A percentile compares a stretch with the other conserved stretches of the same genome.
Evolutionary conservation across 2,329 filamentous ascomycete species (phyloP).

Genomic region (Tolypocladium cylindrosporum): DNA sequence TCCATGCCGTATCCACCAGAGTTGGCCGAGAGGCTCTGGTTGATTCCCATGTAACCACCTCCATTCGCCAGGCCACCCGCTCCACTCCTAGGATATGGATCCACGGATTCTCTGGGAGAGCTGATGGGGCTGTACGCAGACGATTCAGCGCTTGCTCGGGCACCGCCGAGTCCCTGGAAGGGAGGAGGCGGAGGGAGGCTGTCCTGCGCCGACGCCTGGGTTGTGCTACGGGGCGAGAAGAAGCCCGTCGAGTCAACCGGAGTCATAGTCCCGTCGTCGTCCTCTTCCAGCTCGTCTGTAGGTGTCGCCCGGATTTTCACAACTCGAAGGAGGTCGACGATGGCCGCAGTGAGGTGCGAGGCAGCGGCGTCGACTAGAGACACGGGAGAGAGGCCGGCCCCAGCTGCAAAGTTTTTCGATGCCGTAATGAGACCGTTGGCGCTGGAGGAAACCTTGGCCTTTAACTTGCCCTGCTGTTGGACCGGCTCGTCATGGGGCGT

Average conservation of each 20-base stretch:
- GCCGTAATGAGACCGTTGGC: constrained; percentile 95
- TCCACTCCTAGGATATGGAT: constrained; percentile 27
- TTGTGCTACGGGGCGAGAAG: constrained; percentile 48
- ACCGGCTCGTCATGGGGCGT: constrained; percentile 38
- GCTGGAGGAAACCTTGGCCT: constrained; percentile 76
- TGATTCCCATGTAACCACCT: constrained; percentile 21
- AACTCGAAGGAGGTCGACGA: constrained; percentile 74
- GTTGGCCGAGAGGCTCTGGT: constrained; percentile 21
- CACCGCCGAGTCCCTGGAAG: constrained; percentile 47
- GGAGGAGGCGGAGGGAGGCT: constrained; percentile 40
- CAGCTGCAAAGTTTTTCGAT: constrained; percentile 78
- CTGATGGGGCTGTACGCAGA: constrained; percentile 67
- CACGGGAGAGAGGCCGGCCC: constrained; percentile 81
- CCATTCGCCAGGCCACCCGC: constrained; percentile 26
- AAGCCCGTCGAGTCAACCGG: constrained; percentile 60
- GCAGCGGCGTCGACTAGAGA: constrained; percentile 88
- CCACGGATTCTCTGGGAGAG: constrained; percentile 52
- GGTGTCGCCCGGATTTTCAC: constrained; percentile 78
- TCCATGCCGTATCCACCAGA: constrained; percentile 29
- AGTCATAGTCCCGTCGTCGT: constrained; percentile 57
- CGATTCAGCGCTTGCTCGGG: constrained; percentile 54
- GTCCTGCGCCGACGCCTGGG: constrained; percentile 23
- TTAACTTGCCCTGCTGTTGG: constrained; percentile 59
- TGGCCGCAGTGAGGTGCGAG: constrained; percentile 74
- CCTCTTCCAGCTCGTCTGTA: constrained; percentile 64